Evolutionary conservation across 2,329 filamentous ascomycete species (phyloP), one percentile per base, ranked within the genome.

Genomic region (Immersiporthe knoxdaviesiana): DNA sequence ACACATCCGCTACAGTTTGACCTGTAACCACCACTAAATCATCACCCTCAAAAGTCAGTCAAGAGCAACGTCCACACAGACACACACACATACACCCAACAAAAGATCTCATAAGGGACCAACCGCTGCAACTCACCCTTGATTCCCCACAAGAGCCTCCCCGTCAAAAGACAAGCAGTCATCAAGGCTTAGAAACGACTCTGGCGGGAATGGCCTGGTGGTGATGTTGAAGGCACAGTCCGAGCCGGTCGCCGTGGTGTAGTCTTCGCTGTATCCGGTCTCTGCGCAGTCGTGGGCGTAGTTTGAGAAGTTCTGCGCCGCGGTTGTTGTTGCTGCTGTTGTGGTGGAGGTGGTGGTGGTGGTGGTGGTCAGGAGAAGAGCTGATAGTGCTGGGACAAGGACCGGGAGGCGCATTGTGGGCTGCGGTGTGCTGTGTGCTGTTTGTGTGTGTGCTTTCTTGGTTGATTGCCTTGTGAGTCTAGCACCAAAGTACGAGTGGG

Each of bases 1-100:
- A 27, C 60, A n/a, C 61, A 70, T 11, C 41, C 50, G 16, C 61
- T 41, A 44, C 68, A 68, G 1, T 37, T 64, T 18, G 59, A 37
- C 30, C 11, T 64, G 37, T 69, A 70, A 4, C 69, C 69, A 27
- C 69, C 69, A 32, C 69, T 70, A 41, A 16, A 35, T 47, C 4
- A 35, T 35, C 35, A 35, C 35, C 35, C 35, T 35, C 35, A 35
- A 35, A 35, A 35, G 35, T 60, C 30, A 61, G 30, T 8, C 18
- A 12, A 44, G 6, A 47, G 30, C 30, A 30, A 60, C 5, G 16
- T n/a, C 56, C 18, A 14, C 18, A 59, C 27, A 8, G 4, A 35
- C 35, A 59, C 6, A 18, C 11, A 56, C 24, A 30, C 24, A 24
- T 14, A 30, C 10, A 54, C n/a, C n/a, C n/a, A n/a, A n/a, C n/a